phyloP scores from a whole-genome alignment of 345 rosid genomes.

The Melaleuca alternifolia region DNA sequence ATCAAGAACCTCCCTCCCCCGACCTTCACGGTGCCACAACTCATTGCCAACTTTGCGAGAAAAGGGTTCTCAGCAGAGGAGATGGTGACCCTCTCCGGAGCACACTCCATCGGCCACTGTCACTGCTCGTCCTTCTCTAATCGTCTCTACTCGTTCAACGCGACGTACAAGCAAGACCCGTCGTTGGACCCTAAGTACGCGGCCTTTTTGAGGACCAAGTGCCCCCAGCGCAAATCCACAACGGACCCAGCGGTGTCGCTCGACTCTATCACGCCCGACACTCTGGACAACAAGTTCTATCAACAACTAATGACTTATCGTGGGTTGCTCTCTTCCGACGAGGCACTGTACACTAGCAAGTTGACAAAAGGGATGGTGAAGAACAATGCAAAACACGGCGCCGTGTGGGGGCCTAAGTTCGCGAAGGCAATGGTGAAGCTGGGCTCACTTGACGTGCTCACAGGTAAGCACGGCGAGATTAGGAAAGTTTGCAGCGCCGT shows the following conservation, averaged over 20 bases:
- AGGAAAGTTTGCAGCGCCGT: slow-evolving; percentile 19
- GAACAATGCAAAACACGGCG: slow-evolving; percentile 15
- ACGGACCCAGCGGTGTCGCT: slow-evolving; percentile 6
- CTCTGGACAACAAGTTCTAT: slow-evolving; percentile 30
- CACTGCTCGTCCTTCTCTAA: slow-evolving; percentile 23
- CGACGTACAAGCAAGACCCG: slow-evolving; percentile 25
- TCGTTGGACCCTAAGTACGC: slow-evolving; percentile 16
- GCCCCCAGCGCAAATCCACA: slow-evolving; percentile 1
- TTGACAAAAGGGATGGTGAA: slow-evolving; percentile 12
- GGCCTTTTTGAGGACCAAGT: slow-evolving; percentile 19
- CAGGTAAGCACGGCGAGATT: slow-evolving; percentile 22
- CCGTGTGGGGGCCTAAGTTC: slow-evolving; percentile 18
- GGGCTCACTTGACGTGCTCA: slow-evolving; percentile 30
- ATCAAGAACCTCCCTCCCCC: slow-evolving; percentile 16
- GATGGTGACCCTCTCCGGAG: slow-evolving; percentile 9
- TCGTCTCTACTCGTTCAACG: slow-evolving; percentile 26
- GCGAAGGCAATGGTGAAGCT: slow-evolving; percentile 27
- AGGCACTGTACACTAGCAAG: slow-evolving; percentile 17
- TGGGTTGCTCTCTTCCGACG: slow-evolving; percentile 34
- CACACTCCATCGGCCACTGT: slow-evolving; percentile 6
- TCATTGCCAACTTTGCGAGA: background rate
- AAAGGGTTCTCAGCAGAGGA: slow-evolving; percentile 3
- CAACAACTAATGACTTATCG: slow-evolving; percentile 5
- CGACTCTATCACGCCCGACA: slow-evolving; percentile 6
- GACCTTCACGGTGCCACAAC: background rate